A percentile compares a stretch with the other conserved stretches of the same genome.
Evolutionary conservation across 345 rosid genomes (phyloP).

Genomic region (Kernera saxatilis): DNA sequence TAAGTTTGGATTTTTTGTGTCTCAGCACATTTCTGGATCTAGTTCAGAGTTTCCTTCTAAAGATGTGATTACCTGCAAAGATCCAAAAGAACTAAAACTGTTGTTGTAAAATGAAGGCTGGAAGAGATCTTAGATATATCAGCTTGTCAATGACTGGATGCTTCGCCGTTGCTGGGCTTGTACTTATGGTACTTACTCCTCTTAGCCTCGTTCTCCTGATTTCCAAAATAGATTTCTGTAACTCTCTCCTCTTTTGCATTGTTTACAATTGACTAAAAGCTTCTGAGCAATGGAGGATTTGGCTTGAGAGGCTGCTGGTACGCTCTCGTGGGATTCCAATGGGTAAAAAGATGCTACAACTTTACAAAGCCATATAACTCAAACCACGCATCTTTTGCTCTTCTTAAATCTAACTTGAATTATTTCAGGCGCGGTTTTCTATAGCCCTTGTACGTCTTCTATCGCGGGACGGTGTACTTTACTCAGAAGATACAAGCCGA

Average conservation of each 20-base stretch:
- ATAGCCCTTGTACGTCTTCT: constrained; percentile 53
- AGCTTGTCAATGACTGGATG: constrained; percentile 71
- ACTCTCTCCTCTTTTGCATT: neutral
- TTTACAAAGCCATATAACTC: neutral
- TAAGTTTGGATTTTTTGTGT: constrained; percentile 17
- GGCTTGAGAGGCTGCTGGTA: constrained; percentile 76
- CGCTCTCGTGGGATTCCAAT: constrained; percentile 62
- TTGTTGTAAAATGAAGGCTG: constrained; percentile 49
- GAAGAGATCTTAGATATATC: constrained; percentile 70
- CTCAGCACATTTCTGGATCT: neutral
- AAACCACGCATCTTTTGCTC: neutral
- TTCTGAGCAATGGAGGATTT: constrained; percentile 49
- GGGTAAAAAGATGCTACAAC: constrained; percentile 43
- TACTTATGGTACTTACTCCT: constrained; percentile 46
- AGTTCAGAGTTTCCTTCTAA: neutral
- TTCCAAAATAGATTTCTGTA: neutral
- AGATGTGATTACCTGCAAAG: neutral
- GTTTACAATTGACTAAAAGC: constrained; percentile 32
- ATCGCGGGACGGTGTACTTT: constrained; percentile 48
- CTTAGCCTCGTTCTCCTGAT: neutral
- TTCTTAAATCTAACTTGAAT: neutral
- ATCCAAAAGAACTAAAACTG: neutral
- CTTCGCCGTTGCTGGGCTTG: constrained; percentile 46
- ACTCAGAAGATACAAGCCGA: constrained; percentile 41
- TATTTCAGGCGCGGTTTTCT: constrained; percentile 58